phyloP scores from a whole-genome alignment of 2,329 filamentous ascomycete species.

The Escovopsis sp. region DNA sequence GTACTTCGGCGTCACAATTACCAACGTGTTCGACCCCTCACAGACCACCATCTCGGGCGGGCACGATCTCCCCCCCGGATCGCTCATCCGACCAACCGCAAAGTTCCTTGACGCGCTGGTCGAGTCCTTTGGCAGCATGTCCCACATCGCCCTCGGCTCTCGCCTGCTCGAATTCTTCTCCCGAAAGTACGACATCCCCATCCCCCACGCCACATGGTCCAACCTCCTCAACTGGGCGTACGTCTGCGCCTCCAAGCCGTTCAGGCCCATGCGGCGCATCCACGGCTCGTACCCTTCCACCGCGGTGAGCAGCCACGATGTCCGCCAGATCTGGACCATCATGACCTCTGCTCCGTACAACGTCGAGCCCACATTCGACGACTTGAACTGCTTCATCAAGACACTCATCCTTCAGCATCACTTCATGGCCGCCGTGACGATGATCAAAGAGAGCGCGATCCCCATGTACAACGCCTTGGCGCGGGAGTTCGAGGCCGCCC shows the following conservation, averaged over 20 bases:
- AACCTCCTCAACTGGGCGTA: slow-evolving; percentile 55
- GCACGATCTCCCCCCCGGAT: slow-evolving; percentile 28
- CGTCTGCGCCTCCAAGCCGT: slow-evolving; percentile 31
- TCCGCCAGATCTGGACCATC: slow-evolving; percentile 39
- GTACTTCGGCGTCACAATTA: slow-evolving; percentile 17
- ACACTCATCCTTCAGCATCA: slow-evolving; percentile 18
- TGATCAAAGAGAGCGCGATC: slow-evolving; percentile 26
- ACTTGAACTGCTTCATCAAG: slow-evolving; percentile 34
- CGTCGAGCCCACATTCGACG: slow-evolving; percentile 39
- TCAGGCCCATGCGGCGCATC: slow-evolving; percentile 20
- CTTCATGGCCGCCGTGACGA: slow-evolving; percentile 18
- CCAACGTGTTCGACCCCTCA: slow-evolving; percentile 7
- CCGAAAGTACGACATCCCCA: slow-evolving; percentile 38
- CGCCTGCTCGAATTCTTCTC: slow-evolving; percentile 50
- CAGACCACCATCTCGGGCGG: slow-evolving; percentile 17
- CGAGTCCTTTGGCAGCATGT: slow-evolving; percentile 53
- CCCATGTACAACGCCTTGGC: slow-evolving; percentile 20
- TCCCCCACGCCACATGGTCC: slow-evolving; percentile 46
- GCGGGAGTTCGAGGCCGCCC: slow-evolving; percentile 12
- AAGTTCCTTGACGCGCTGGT: slow-evolving; percentile 51
- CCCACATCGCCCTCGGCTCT: slow-evolving; percentile 42
- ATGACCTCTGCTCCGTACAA: slow-evolving; percentile 46
- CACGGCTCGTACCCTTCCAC: slow-evolving; percentile 15
- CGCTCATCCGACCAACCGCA: slow-evolving; percentile 41
- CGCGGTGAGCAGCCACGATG: slow-evolving; percentile 24